A percentile compares a stretch with the other conserved stretches of the same genome.
phyloP scores from a whole-genome alignment of 345 rosid genomes.

The Hirschfeldia incana region DNA sequence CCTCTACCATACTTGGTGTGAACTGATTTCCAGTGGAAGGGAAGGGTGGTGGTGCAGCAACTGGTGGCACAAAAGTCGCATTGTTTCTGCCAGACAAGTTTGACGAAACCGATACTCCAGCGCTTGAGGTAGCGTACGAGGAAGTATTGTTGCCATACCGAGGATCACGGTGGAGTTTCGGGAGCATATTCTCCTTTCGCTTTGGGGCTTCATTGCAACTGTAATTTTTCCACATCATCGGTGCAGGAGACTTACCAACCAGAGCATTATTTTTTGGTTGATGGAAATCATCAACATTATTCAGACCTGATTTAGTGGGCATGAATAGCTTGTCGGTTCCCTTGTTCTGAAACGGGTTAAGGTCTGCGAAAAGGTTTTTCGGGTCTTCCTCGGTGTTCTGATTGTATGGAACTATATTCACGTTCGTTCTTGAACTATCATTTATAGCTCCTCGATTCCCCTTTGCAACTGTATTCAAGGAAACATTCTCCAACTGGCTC shows the following conservation, averaged over 20 bases:
- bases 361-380: constrained; percentile 85
- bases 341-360: constrained; percentile 87
- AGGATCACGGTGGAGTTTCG: constrained; percentile 72
- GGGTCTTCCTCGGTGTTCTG: constrained; percentile 72
- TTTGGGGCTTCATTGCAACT: constrained; percentile 82
- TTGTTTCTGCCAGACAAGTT: constrained; percentile 47
- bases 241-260: constrained; percentile 70
- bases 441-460: constrained; percentile 63
- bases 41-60: constrained; percentile 42
- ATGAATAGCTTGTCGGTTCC: constrained; percentile 66
- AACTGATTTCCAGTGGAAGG: constrained; percentile 47
- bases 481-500: constrained; percentile 56
- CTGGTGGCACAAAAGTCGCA: constrained; percentile 42
- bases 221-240: constrained; percentile 84
- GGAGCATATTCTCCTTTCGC: constrained; percentile 69
- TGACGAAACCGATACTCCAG: constrained; percentile 41
- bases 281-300: constrained; percentile 58
- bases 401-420: constrained; percentile 69
- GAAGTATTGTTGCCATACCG: constrained; percentile 53
- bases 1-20: constrained; percentile 42
- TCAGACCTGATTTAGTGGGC: constrained; percentile 56
- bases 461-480: constrained; percentile 56
- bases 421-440: constrained; percentile 66
- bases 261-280: constrained; percentile 54
- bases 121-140: constrained; percentile 55